Base-by-base conservation (phyloP, 495 filamentous ascomycete genomes). In the Aspergillus kassunensis region DNA sequence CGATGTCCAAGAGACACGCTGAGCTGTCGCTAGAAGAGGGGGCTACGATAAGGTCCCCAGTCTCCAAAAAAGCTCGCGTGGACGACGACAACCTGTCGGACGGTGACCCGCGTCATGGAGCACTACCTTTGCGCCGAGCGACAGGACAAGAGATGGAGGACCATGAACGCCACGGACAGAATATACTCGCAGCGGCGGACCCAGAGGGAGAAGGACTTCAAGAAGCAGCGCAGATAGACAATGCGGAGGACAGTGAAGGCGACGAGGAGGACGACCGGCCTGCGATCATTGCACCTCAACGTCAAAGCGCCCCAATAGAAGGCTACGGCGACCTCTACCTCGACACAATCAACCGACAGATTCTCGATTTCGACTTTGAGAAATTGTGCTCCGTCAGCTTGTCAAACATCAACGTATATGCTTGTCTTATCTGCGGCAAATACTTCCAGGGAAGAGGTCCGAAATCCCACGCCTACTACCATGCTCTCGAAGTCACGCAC, bases 401-500 rank as follows among this genome's bases (percentile, higher is more conserved):
- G 9, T 95, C 91, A 18, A 97, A 97, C 63, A 97, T 97, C 73
- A 97, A 99, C 59, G 91, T 99, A 44, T 99, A 99, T 67, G 93
- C 95, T 3, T 99, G 93, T 62, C 79, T 99, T 19, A 89, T 97
- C 0, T 99, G 93, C 65, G 95, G 93, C 24, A 96, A 93, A 75
- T 99, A 97, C 74, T 99, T 87, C 67, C 91, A 96, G 65, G 93
- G 93, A 16, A 81, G 95, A 57, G 93, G 93, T 1, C 88, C 88
- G 11, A 95, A 95, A 57, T 95, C 90, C 40, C 85, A 96, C 67
- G 95, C 95, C 42, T 99, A 99, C 75, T 96, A 93, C 65, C 93
- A 99, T 72, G 90, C 93, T 50, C 84, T 99, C 21, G 95, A 99
- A 54, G 83, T 89, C 49, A 87, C 83, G 49, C 93, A 99, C 66